Evolutionary conservation across 164 flowering plant species (phyloP).

Genomic region (Litsea cubeba): DNA sequence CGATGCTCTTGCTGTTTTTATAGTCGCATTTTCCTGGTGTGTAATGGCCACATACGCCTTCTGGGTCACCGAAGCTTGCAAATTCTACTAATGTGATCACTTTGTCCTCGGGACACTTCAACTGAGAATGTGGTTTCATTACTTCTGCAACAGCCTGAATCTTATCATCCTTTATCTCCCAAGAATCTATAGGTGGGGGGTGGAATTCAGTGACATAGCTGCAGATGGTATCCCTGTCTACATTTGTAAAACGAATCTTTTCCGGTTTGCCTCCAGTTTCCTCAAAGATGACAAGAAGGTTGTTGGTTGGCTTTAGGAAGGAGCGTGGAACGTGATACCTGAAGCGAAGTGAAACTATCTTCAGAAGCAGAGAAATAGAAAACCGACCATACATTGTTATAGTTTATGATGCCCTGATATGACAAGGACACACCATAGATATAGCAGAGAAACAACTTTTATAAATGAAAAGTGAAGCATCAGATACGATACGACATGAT

Average conservation of each 20-base stretch:
- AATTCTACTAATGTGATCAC: conserved; percentile 47
- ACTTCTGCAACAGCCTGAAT: conserved; percentile 32
- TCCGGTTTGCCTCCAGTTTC: conserved; percentile 57
- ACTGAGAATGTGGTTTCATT: conserved; percentile 27
- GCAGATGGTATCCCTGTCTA: conserved; percentile 66
- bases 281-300: conserved; percentile 74
- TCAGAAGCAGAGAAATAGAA: not conserved
- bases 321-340: conserved; percentile 87
- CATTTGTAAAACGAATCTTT: conserved; percentile 32
- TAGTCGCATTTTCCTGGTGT: conserved; percentile 43
- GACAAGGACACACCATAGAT: too few species aligned
- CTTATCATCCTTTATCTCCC: conserved; percentile 33
- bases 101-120: conserved; percentile 54
- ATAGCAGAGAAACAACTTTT: too few species aligned
- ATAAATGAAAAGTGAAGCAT: too few species aligned
- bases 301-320: conserved; percentile 58
- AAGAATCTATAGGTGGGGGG: conserved; percentile 51
- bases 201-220: conserved; percentile 44
- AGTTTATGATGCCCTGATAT: too few species aligned
- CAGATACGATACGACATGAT: too few species aligned
- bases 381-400: too few species aligned
- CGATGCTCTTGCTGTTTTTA: conserved; percentile 30
- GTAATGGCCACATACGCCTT: conserved; percentile 60
- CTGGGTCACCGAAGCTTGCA: conserved; percentile 70
- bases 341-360: not conserved